Evolutionary conservation across 2,329 filamentous ascomycete genomes (phyloP).

Genomic region (Xylariaceae sp.): DNA sequence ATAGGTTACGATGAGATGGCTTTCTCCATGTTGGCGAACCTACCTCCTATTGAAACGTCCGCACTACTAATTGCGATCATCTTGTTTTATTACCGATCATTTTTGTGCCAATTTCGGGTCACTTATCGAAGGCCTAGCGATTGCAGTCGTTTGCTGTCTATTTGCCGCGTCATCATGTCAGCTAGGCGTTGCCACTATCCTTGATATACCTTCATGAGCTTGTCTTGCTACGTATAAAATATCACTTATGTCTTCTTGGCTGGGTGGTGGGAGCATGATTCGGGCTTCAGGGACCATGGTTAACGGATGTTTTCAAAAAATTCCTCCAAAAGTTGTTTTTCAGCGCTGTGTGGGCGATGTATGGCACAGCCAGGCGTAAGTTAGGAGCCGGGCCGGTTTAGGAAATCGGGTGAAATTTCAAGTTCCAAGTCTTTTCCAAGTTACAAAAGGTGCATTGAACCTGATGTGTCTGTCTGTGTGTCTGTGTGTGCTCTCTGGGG

Average conservation of each 20-base stretch:
- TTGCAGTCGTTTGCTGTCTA: conserved; percentile 1
- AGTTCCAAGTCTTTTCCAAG: not conserved
- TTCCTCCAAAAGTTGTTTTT: not conserved
- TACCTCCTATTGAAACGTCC: not conserved
- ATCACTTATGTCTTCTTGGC: conserved; percentile 8
- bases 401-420: conserved; percentile 4
- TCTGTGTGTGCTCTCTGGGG: not conserved
- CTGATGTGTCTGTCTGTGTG: not conserved
- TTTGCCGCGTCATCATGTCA: not conserved
- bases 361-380: conserved; percentile 3
- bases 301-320: conserved; percentile 8
- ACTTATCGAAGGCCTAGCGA: not conserved
- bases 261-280: conserved; percentile 10
- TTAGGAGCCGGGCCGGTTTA: not conserved
- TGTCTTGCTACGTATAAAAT: conserved; percentile 12
- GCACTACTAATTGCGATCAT: conserved; percentile 2
- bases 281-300: conserved; percentile 8
- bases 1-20: not conserved
- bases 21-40: not conserved
- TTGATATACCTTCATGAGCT: conserved; percentile 9
- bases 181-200: conserved; percentile 2
- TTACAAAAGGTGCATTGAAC: not conserved
- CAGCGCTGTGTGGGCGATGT: conserved; percentile 3
- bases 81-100: conserved; percentile 6
- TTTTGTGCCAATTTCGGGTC: not conserved